Evolutionary conservation across 768 basidiomycete genomes (phyloP).

Genomic region (Suillus weaverae): DNA sequence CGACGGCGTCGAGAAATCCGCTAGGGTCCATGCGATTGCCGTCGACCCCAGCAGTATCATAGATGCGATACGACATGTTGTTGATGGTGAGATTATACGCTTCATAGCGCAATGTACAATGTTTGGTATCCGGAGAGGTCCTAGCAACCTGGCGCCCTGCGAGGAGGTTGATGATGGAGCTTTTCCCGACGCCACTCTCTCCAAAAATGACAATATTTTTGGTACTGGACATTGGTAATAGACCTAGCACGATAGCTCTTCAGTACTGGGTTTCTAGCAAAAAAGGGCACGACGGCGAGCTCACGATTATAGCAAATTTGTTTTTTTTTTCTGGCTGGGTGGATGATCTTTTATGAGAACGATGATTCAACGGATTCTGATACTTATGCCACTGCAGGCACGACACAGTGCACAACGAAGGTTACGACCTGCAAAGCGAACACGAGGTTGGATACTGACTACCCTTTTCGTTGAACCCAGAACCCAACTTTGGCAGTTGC

Average conservation of each 20-base stretch:
- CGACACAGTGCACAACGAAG: background rate
- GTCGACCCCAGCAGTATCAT: constrained; percentile 4
- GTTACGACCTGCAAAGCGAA: background rate
- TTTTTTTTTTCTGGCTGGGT: background rate
- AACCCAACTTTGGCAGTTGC: background rate
- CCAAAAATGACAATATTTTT: constrained; percentile 17
- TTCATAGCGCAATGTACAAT: constrained; percentile 36
- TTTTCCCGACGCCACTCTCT: constrained; percentile 7
- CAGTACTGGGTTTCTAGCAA: background rate
- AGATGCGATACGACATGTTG: constrained; percentile 17
- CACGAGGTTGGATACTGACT: background rate
- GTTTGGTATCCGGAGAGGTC: constrained; percentile 34
- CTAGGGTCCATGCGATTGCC: background rate
- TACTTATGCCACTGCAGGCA: background rate
- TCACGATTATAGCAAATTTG: background rate
- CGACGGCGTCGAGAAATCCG: constrained; percentile 26
- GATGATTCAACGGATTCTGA: background rate
- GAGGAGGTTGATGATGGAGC: constrained; percentile 25
- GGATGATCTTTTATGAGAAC: too few relatives aligned
- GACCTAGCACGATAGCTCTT: background rate
- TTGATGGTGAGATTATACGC: constrained; percentile 27
- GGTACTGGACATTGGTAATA: background rate
- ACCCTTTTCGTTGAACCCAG: background rate
- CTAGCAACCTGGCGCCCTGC: constrained; percentile 27
- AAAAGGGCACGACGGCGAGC: background rate